Evolutionary conservation across 129 eudicot species (phyloP).

Genomic region (Tanacetum coccineum): DNA sequence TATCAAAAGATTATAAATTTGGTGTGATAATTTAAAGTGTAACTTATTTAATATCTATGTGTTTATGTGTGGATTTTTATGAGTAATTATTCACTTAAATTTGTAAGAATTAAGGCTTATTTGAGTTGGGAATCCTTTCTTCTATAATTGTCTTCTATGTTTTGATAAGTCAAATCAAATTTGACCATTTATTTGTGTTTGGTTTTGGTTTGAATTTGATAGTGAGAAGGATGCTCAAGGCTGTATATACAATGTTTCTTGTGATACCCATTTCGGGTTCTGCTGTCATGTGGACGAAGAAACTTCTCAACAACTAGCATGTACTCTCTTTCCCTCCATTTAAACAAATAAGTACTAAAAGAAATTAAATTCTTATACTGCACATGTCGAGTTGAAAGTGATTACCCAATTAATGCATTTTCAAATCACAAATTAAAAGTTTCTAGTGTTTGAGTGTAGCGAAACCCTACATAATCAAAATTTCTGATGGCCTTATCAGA

Average conservation of each 20-base stretch:
- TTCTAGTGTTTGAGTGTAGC: too few species aligned
- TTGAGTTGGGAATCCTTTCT: background rate
- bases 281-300: slow-evolving; percentile 73
- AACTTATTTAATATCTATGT: background rate
- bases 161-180: background rate
- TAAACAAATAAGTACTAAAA: slow-evolving; percentile 1
- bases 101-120: background rate
- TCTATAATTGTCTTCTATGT: background rate
- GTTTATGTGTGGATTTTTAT: background rate
- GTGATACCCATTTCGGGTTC: slow-evolving; percentile 57
- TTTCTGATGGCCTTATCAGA: too few species aligned
- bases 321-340: slow-evolving; percentile 33
- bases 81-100: background rate
- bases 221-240: slow-evolving; percentile 77
- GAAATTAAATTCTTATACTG: background rate
- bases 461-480: too few species aligned
- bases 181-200: slow-evolving; percentile 4
- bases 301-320: slow-evolving; percentile 48
- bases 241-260: slow-evolving; percentile 81
- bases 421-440: too few species aligned
- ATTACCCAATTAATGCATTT: background rate
- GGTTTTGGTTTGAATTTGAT: slow-evolving; percentile 3
- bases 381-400: too few species aligned
- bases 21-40: background rate
- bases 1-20: slow-evolving; percentile 9